Evolutionary conservation across 306 rosid species (phyloP).

Genomic region (Trifolium dubium): DNA sequence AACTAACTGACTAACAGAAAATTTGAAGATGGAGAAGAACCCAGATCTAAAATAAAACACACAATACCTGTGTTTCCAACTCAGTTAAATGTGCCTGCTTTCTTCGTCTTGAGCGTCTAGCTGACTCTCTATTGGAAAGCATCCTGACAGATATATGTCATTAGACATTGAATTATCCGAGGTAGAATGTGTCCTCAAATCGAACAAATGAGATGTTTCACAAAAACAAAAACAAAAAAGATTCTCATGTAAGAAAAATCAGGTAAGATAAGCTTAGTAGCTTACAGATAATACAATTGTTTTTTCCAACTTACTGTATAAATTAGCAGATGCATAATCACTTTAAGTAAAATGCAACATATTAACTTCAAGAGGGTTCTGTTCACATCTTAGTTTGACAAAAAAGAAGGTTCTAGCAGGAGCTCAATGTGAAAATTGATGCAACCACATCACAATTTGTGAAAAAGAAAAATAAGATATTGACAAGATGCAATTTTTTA

Average conservation of each 20-base stretch:
- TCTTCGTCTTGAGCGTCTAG: conserved; percentile 97
- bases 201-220: conserved; percentile 20
- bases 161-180: conserved; percentile 32
- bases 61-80: conserved; percentile 77
- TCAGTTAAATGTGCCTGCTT: conserved; percentile 97
- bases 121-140: conserved; percentile 99
- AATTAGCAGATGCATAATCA: conserved; percentile 27
- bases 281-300: background rate
- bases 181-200: conserved; percentile 10
- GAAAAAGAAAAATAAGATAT: background rate
- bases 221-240: background rate
- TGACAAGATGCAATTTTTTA: conserved; percentile 11
- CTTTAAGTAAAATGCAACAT: background rate
- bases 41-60: conserved; percentile 7
- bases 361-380: conserved; percentile 22
- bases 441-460: conserved; percentile 32
- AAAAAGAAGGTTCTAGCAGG: background rate
- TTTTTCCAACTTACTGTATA: conserved; percentile 2
- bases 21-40: background rate
- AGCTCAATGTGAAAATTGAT: conserved; percentile 28
- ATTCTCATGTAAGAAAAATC: background rate
- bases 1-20: background rate
- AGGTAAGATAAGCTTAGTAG: background rate
- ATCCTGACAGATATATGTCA: conserved; percentile 63
- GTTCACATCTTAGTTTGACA: conserved; percentile 17